Evolutionary conservation across 2,329 filamentous ascomycete species (phyloP).

Genomic region (Ophiosphaerella narmari): DNA sequence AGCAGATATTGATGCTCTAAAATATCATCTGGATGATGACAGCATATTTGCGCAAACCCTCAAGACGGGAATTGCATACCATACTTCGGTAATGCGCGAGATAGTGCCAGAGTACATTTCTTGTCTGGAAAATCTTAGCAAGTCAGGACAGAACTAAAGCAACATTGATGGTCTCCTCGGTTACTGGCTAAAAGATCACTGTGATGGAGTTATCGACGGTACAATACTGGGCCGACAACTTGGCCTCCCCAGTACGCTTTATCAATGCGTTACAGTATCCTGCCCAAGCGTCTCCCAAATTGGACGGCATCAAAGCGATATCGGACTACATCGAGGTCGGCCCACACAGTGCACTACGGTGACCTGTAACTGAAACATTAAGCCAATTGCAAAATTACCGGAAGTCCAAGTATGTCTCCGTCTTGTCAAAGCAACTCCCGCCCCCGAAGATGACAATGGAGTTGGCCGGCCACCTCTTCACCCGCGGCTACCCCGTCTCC

Average conservation of each 20-base stretch:
- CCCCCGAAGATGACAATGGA: background rate
- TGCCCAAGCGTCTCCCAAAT: background rate
- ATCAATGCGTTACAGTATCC: conserved; percentile 11
- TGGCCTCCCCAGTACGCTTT: conserved; percentile 43
- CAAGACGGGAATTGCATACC: conserved; percentile 51
- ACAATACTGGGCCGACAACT: conserved; percentile 43
- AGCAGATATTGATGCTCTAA: conserved; percentile 42
- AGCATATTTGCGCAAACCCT: conserved; percentile 46
- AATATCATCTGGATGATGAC: conserved; percentile 37
- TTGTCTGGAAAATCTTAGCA: background rate
- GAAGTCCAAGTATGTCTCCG: background rate
- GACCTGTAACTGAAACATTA: conserved; percentile 17
- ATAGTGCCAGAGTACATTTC: conserved; percentile 15
- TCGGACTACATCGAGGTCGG: conserved; percentile 39
- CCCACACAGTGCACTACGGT: conserved; percentile 38
- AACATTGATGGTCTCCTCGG: background rate
- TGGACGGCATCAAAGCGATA: conserved; percentile 9
- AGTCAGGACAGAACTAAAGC: no score
- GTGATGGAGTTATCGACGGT: background rate
- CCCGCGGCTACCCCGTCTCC: background rate
- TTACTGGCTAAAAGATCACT: background rate
- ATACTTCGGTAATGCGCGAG: conserved; percentile 48
- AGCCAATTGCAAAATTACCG: background rate
- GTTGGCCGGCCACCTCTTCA: background rate
- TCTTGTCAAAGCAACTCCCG: background rate